A percentile compares a stretch with the other conserved stretches of the same genome.
Evolutionary conservation across 2,329 filamentous ascomycete species (phyloP).

Genomic region (Anthostomella pinea): DNA sequence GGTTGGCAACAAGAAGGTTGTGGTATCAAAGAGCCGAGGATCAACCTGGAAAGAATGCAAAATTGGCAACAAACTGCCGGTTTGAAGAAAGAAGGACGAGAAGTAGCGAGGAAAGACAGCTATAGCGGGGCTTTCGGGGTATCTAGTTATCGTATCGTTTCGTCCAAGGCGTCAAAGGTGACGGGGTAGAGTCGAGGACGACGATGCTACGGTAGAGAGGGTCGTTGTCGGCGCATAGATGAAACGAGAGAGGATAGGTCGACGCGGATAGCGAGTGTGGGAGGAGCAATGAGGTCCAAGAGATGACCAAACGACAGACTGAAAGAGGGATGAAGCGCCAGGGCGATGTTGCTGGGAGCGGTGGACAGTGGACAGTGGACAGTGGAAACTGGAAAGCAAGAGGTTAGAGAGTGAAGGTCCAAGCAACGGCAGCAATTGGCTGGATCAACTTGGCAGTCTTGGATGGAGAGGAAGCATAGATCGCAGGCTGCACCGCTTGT

Average conservation of each 20-base stretch:
- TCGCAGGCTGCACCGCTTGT: slow-evolving; percentile 3
- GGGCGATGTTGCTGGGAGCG: no score
- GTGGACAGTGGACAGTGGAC: no score
- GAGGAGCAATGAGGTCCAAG: slow-evolving; percentile 1
- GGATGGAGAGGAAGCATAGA: slow-evolving; percentile 26
- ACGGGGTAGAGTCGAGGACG: slow-evolving; percentile 22
- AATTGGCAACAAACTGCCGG: slow-evolving; percentile 28
- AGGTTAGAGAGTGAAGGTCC: no score
- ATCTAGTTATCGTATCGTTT: no score
- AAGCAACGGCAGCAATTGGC: slow-evolving; percentile 7
- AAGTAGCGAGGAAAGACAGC: slow-evolving; percentile 14
- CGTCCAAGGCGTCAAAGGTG: slow-evolving; percentile 15
- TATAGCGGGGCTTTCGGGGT: no score
- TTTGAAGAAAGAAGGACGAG: slow-evolving; percentile 19
- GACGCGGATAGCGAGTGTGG: slow-evolving; percentile 14
- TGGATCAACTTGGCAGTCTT: slow-evolving; percentile 5
- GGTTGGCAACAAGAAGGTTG: slow-evolving; percentile 19
- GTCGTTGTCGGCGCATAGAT: slow-evolving; percentile 20
- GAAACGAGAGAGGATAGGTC: slow-evolving; percentile 19
- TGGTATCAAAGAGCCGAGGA: slow-evolving; percentile 46
- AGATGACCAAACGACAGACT: slow-evolving; percentile 16
- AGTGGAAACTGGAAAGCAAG: no score
- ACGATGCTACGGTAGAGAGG: slow-evolving; percentile 19
- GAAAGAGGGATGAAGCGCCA: slow-evolving; percentile 19
- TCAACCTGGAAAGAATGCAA: slow-evolving; percentile 56